Conservation (phyloP, 1,139 yeast genomes). For the Meyerozyma smithsonii region DNA sequence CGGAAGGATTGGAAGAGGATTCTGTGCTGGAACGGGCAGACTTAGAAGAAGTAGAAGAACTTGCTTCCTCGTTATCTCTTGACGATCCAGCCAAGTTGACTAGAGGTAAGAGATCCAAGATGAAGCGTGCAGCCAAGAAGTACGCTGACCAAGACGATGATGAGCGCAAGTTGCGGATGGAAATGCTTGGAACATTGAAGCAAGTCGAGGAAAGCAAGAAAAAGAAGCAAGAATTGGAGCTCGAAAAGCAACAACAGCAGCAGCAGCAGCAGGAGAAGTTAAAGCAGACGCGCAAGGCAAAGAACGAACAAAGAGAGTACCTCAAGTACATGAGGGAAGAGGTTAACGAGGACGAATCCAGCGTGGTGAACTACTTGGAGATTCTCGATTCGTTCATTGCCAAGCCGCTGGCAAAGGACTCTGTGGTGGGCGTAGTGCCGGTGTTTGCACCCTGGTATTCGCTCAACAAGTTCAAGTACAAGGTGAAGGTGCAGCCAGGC, state of each 20-base stretch:
- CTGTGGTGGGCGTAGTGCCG: constrained; percentile 62
- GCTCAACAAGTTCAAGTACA: constrained; percentile 68
- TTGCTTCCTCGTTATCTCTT: neutral
- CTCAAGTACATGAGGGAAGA: constrained; percentile 40
- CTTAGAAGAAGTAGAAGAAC: constrained; percentile 6
- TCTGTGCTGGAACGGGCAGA: no score
- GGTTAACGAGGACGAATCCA: constrained; percentile 30
- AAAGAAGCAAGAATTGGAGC: constrained; percentile 19
- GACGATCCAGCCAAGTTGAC: constrained; percentile 19
- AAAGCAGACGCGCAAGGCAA: constrained; percentile 9
- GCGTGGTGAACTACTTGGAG: constrained; percentile 29
- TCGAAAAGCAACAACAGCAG: constrained; percentile 16
- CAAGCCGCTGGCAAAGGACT: constrained; percentile 42
- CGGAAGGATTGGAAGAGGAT: constrained; percentile 5
- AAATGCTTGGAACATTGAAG: constrained; percentile 77
- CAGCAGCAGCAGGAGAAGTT: constrained; percentile 21
- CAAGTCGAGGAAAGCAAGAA: constrained; percentile 46
- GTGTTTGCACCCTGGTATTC: constrained; percentile 93
- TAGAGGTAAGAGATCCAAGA: constrained; percentile 80
- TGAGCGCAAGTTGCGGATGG: constrained; percentile 69
- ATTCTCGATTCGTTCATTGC: constrained; percentile 37
- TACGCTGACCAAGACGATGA: constrained; percentile 92
- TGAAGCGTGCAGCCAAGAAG: constrained; percentile 77
- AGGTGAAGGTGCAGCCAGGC: constrained; percentile 85
- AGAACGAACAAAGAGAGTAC: constrained; percentile 43